Evolutionary conservation across 2,329 filamentous ascomycete genomes (phyloP), one percentile per base, ranked within the genome.

Genomic region (Phyllosticta citriasiana): DNA sequence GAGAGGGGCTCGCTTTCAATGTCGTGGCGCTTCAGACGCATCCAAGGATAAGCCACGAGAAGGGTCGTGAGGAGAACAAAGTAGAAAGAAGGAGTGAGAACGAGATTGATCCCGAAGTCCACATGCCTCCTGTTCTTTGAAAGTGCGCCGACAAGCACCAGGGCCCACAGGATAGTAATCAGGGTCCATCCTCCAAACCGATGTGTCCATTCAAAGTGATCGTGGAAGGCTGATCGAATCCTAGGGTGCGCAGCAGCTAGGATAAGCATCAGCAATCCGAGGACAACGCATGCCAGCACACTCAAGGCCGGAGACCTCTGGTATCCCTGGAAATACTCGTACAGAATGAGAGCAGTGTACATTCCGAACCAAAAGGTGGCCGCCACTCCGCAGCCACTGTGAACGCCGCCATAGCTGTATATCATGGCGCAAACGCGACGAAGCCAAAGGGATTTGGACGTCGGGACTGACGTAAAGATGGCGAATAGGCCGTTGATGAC

Each of bases 31-130:
- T 88, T 84, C 27, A 94, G 82, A 62, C 83, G 81, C 2, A 87
- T 71, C 89, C 89, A 95, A 1, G 89, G 88, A 59, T 88, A 84
- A 55, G 87, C 77, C 65, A 92, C 80, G 65, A 86, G 81, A 50
- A 80, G 67, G 0, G 88, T 90, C 50, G 85, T 84, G 53, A 83
- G 69, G 26, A 83, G 66, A n/a, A 94, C 77, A 67, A 88, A 82
- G 86, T 88, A 94, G 72, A 93, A 82, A 1, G 77, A 73, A 0
- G 82, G 82, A 4, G 78, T 78, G 16, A 69, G 63, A 64, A 80
- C 57, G 8, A 85, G 69, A 55, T 74, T 71, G 12, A 62, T 62
- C 4, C 75, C 73, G 5, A 68, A 64, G 3, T 75, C 63, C 26
- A 63, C 62, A 4, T 33, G 24, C 5, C 25, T 55, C 25, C 54